Evolutionary conservation across 495 filamentous ascomycete genomes (phyloP), one percentile per base, ranked within the genome.

Genomic region (Trichoderma erinaceum): DNA sequence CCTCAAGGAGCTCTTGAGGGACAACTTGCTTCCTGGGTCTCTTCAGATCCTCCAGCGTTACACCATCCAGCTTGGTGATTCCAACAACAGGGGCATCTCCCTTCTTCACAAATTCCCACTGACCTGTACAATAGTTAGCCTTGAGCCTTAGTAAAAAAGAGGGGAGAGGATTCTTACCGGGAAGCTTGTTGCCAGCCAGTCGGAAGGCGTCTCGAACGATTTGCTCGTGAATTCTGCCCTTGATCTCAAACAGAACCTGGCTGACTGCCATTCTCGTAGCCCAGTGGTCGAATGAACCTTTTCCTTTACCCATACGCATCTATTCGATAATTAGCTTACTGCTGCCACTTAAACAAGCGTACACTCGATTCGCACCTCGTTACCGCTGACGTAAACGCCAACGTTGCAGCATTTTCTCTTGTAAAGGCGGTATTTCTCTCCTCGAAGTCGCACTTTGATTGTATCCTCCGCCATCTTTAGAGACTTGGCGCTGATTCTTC

Each of bases 261-360:
- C 89, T 94, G 67, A 97, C 90, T 15, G 91, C 87, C 69, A 97
- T 86, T 73, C 93, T 87, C 18, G 89, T 83, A 35, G 94, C 91
- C 95, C 95, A 99, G 79, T 95, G 91, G 78, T 98, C 95, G 78
- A 98, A 97, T 70, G 87, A 89, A 71, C 95, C 95, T 80, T 98
- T 99, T 77, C 95, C 95, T 81, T 97, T 98, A 78, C 95, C 96
- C 95, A 99, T 99, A 83, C 96, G 89, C 71, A 88, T 79, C 85
- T 87, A 25, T 25, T 10, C 58, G 6, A 44, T 41, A 4, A 52
- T 72, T 56, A 73, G 70, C 56, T 46, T 48, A n/a, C 35, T 18
- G 13, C 68, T n/a, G 11, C 6, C 21, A 27, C 41, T 10, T 18
- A 64, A 58, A 63, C 12, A 67, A 10, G 4, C 5, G 43, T 16